phyloP scores from a whole-genome alignment of 2,329 filamentous ascomycete species.

The Xylaria sp. region DNA sequence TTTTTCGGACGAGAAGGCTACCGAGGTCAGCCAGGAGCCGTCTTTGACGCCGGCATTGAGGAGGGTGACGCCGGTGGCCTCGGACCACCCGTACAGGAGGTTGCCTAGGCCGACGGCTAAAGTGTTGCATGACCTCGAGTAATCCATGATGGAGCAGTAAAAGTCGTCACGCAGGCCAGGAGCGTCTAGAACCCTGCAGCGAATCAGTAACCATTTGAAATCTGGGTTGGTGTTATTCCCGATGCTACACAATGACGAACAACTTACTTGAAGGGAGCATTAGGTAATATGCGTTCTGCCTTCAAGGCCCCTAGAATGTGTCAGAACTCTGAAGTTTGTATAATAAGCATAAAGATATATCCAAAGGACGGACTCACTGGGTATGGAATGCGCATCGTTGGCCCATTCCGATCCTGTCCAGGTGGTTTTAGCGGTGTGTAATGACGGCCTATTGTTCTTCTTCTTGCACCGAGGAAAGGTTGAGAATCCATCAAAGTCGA shows the following conservation, averaged over 20 bases:
- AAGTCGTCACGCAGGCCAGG: constrained; percentile 92
- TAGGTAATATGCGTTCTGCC: constrained; percentile 66
- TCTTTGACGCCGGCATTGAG: constrained; percentile 59
- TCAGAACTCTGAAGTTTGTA: constrained; percentile 27
- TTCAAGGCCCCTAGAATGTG: constrained; percentile 36
- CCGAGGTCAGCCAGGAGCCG: constrained; percentile 76
- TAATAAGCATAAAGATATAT: not conserved
- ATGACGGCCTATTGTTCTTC: constrained; percentile 40
- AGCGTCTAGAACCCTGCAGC: constrained; percentile 80
- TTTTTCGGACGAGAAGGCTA: constrained; percentile 86
- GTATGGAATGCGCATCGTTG: constrained; percentile 41
- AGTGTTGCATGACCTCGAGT: constrained; percentile 77
- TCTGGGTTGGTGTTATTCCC: not conserved
- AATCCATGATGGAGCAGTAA: constrained; percentile 92
- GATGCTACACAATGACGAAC: constrained; percentile 28
- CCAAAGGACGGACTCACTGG: constrained; percentile 36
- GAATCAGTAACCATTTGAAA: not conserved
- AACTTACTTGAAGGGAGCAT: constrained; percentile 79
- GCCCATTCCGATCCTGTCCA: constrained; percentile 59
- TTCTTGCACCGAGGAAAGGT: constrained; percentile 48
- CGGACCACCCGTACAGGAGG: constrained; percentile 89
- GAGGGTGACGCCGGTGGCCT: constrained; percentile 72
- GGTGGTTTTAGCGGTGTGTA: constrained; percentile 49
- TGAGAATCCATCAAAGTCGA: constrained; percentile 62
- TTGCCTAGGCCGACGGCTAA: constrained; percentile 86